Conservation (phyloP, 306 rosid species). For the Echinosophora koreensis region DNA sequence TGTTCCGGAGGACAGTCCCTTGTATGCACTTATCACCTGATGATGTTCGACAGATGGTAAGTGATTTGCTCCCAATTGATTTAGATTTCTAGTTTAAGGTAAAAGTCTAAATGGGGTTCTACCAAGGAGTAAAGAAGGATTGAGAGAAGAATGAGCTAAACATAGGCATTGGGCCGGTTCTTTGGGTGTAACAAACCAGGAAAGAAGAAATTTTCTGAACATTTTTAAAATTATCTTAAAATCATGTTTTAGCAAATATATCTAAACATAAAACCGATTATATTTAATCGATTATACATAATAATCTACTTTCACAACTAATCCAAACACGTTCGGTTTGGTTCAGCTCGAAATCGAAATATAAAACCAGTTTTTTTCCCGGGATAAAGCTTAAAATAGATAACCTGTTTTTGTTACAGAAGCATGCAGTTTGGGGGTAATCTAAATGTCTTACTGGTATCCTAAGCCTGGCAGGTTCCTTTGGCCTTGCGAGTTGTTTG, state of each 20-base stretch:
- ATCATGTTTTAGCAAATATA: no score
- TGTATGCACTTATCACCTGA: slow-evolving; percentile 87
- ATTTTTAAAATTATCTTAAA: no score
- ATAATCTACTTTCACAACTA: no score
- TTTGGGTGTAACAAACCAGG: background rate
- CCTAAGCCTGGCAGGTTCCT: background rate
- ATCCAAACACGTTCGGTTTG: no score
- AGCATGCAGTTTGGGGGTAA: no score
- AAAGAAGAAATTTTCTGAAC: background rate
- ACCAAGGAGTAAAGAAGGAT: background rate
- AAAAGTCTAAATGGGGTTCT: background rate
- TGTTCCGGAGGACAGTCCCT: slow-evolving; percentile 98
- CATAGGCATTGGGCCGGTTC: background rate
- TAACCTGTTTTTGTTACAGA: no score
- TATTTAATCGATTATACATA: no score
- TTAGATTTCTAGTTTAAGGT: background rate
- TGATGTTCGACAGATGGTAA: slow-evolving; percentile 96
- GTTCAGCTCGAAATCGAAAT: no score
- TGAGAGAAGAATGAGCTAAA: background rate
- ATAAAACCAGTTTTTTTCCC: no score
- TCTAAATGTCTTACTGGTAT: no score
- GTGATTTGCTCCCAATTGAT: slow-evolving; percentile 38
- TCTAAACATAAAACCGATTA: no score
- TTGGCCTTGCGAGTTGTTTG: background rate
- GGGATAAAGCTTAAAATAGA: no score